Base-by-base conservation (phyloP, 768 basidiomycete genomes). In the Tricholoma bakamatsutake region DNA sequence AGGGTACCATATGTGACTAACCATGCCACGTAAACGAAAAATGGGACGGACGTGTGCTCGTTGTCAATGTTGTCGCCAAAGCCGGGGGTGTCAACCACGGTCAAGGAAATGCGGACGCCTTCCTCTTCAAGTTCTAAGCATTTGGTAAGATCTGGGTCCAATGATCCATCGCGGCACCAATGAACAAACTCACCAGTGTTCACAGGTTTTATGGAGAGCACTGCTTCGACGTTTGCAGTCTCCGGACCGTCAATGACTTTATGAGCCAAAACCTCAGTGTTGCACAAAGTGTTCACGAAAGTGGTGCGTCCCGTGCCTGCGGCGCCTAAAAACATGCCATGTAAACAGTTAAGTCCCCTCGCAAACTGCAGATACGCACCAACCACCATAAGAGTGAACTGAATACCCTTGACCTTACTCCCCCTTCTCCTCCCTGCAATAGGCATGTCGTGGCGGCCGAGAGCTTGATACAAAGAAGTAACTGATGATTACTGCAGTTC, bases 51-150 rank as follows among this genome's bases (percentile, higher is more conserved):
- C 91, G 87, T 80, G 66, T 84, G 82, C 68, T 91, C 88, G 69
- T 93, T 94, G 76, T 94, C 89, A 62, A 94, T 89, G 67, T 85
- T 88, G 72, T 92, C 88, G 17, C 92, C 92, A 62, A 96, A 96
- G 18, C 93, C 92, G 54, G 92, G 92, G 6, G 92, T 96, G 69
- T 96, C 93, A 39, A 96, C 90, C 56, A 96, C 83, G 8, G 91
- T 94, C 61, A 96, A 75, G 7, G 90, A 88, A 67, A 96, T 91
- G 57, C 93, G 84, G 42, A 93, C 83, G 17, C 91, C 91, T 63
- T 96, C 92, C 69, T 96, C 92, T 63, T 94, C 92, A 53, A 96
- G 81, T 71, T 96, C 92, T 88, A 67, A 42, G 42, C 5, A 53
- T 13, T 4, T 13, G 18, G 27, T 58, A 15, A 48, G 27, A 10